These are phyloP conservation scores for Hibiscus trionum DNA, from an alignment of 345 rosid genomes.

Conservation along the genomic window DNA sequence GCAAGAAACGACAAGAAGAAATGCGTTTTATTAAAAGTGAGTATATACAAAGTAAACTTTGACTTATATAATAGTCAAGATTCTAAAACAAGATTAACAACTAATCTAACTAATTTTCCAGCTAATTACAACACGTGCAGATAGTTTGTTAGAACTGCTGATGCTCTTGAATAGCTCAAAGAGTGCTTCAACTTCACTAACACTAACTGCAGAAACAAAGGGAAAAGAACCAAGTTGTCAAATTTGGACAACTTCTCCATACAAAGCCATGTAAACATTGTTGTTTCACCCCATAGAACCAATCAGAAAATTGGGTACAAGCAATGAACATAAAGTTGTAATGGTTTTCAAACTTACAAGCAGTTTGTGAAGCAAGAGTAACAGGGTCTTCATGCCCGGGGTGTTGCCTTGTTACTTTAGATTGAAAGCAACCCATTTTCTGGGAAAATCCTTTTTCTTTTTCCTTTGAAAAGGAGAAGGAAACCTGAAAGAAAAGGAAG, in stretches of 20 bases:
- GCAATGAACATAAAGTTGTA: not conserved
- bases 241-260: not conserved
- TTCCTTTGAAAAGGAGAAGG: not conserved
- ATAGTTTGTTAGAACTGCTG: no score
- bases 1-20: no score
- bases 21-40: no score
- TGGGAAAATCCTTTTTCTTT: not conserved
- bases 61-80: no score
- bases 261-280: no score
- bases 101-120: no score
- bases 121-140: no score
- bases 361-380: conserved; percentile 82
- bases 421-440: conserved; percentile 96
- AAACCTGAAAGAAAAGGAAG: not conserved
- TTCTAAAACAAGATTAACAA: no score
- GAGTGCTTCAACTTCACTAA: conserved; percentile 98
- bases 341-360: conserved; percentile 46
- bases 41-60: no score
- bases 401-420: conserved; percentile 55
- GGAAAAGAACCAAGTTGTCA: not conserved
- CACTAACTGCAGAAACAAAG: conserved; percentile 68
- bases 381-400: conserved; percentile 91
- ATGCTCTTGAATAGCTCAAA: conserved; percentile 96
- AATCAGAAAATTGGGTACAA: not conserved
- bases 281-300: not conserved